Base-by-base conservation (phyloP, 768 basidiomycete genomes). In the Kwoniella shandongensis region DNA sequence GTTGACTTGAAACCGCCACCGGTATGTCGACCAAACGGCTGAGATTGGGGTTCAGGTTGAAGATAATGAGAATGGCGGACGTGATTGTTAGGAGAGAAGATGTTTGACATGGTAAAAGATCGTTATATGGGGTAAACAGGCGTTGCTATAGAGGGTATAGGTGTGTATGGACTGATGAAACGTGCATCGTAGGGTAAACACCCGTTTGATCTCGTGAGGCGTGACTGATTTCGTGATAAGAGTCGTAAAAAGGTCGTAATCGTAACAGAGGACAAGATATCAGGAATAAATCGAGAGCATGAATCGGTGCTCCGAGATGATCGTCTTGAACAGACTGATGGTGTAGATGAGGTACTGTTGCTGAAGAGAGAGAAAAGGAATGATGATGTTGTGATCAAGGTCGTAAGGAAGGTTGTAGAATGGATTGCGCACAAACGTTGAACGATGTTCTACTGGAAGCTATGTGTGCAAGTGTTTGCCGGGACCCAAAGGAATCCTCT, bases 21-120 rank as follows among this genome's bases (percentile, higher is more conserved):
- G 12, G 40, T 51, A n/a, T 46, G 32, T 15, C 29, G 23, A 44
- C 22, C 17, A 55, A 45, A 36, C 26, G 46, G 39, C 41, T 29
- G 47, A 54, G 60, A 22, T 17, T 42, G 42, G 39, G 54, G 45
- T 17, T 58, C 27, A n/a, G 58, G 57, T 38, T 62, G 63, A 39
- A 64, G 61, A 15, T 44, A 49, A 20, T 61, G 67, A 15, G 66
- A 55, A 45, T 68, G 58, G 15, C 48, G 48, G 51, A 65, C 39
- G 39, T 59, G 53, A 36, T 27, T 54, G 38, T 59, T 41, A 22
- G 56, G 53, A 27, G 60, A 56, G 50, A 61, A 50, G 49, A 56
- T 41, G 30, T 46, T 49, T 35, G 49, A n/a, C 11, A 57, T 51
- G 17, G 44, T 17, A 22, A 27, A 45, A 38, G 22, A 25, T 52